Evolutionary conservation across 768 basidiomycete species (phyloP).

Genomic region (Hortiboletus flavorubellus): DNA sequence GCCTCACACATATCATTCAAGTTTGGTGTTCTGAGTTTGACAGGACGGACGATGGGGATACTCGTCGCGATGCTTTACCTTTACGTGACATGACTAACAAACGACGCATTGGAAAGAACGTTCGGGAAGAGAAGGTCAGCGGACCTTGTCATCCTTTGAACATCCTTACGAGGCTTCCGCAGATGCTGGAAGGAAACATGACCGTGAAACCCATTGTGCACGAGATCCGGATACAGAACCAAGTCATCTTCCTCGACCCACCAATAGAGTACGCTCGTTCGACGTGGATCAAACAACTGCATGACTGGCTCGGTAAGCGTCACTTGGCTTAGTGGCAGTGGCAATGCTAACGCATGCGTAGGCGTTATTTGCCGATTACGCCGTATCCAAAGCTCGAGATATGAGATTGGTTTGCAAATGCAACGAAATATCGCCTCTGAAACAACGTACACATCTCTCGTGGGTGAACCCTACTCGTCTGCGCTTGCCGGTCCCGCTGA

Average conservation of each 20-base stretch:
- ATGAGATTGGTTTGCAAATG: constrained; percentile 96
- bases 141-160: neutral
- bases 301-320: constrained; percentile 76
- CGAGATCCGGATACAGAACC: constrained; percentile 97
- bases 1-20: constrained; percentile 74
- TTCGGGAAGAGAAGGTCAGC: constrained; percentile 76
- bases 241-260: constrained; percentile 97
- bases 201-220: constrained; percentile 84
- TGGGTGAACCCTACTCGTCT: constrained; percentile 34
- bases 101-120: constrained; percentile 64
- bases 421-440: constrained; percentile 62
- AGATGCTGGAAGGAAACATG: constrained; percentile 75
- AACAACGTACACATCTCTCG: constrained; percentile 79
- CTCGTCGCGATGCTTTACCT: constrained; percentile 48
- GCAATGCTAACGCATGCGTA: constrained; percentile 22
- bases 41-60: constrained; percentile 64
- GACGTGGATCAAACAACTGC: constrained; percentile 85
- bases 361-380: constrained; percentile 85
- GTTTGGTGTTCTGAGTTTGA: constrained; percentile 90
- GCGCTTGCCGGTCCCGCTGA: constrained; percentile 1
- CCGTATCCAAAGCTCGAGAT: constrained; percentile 91
- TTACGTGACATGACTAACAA: constrained; percentile 59
- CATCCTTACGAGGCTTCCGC: neutral
- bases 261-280: constrained; percentile 93
- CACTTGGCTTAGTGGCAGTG: neutral